Evolutionary conservation across 2,329 filamentous ascomycete genomes (phyloP).

Genomic region (Thielaviopsis cerberus): DNA sequence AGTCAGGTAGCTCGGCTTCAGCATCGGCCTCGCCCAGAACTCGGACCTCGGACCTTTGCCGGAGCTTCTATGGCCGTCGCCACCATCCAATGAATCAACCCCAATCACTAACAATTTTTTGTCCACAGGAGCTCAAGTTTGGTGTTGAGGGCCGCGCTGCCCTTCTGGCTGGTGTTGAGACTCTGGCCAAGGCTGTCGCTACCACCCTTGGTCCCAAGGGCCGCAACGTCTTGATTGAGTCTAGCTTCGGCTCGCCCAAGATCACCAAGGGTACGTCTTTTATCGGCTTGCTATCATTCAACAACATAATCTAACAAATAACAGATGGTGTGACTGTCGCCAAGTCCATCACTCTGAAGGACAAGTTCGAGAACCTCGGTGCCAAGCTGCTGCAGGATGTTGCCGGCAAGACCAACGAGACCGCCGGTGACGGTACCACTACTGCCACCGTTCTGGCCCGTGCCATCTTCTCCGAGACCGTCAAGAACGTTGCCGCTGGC

Average conservation of each 20-base stretch:
- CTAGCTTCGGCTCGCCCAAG: conserved; percentile 94
- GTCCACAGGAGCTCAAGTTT: conserved; percentile 77
- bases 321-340: conserved; percentile 76
- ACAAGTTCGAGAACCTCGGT: conserved; percentile 99
- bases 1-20: neutral
- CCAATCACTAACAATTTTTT: neutral
- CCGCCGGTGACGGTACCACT: conserved; percentile 95
- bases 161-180: conserved; percentile 86
- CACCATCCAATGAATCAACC: neutral
- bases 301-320: neutral
- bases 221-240: conserved; percentile 95
- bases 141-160: conserved; percentile 83
- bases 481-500: conserved; percentile 97
- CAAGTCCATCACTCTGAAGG: conserved; percentile 78
- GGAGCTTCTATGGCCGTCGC: neutral
- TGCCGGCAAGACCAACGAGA: conserved; percentile 97
- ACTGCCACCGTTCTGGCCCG: conserved; percentile 92
- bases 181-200: conserved; percentile 84
- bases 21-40: neutral
- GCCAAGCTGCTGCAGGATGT: conserved; percentile 93
- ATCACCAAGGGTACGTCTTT: conserved; percentile 77
- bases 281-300: neutral
- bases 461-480: conserved; percentile 98
- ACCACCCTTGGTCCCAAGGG: conserved; percentile 96
- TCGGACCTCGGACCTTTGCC: neutral